Base-by-base conservation (phyloP, 2,329 filamentous ascomycete species). In the Microcyclospora pomicola region DNA sequence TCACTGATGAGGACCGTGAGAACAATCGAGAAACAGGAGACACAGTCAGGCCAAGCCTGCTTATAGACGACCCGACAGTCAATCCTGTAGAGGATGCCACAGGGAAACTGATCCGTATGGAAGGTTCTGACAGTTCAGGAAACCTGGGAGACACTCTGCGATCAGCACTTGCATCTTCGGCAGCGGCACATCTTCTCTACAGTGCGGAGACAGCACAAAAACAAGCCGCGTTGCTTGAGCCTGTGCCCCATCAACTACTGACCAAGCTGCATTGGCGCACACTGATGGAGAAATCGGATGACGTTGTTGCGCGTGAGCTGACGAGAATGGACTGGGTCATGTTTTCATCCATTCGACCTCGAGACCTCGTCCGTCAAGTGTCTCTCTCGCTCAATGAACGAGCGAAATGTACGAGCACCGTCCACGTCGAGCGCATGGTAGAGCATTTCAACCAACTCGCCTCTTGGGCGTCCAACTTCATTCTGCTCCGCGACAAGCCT, bases 281-380 rank as follows among this genome's bases (percentile, higher is more conserved):
- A 36, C 82, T 96, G 48, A 93, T 96, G 79, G 82, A 83, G 28
- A 80, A 80, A 15, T 71, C 82, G 1, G 81, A 92, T 37, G 83
- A 93, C 43, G 75, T 85, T 35, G 80, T 96, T 48, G 88, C 88
- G 12, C 79, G 81, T 42, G 91, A 98, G 59, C 72, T 98, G 52
- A 96, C 91, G 3, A 73, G 88, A 43, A 93, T 98, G 39, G 91
- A 98, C 62, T 96, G 88, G 88, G 78, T 92, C 59, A 91, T 96
- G 81, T 96, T 95, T 59, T 92, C 83, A 37, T 87, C 86, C 1
- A 94, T 96, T 44, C 78, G 85, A 16, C 82, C 93, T 39, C 82
- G 91, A 41, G 91, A 98, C 60, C 76, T 96, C 35, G 81, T 96
- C 31, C 81, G 91, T 4, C 83, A 95, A 55, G 87, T 95, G 46